Evolutionary conservation across 2,329 filamentous ascomycete species (phyloP).

Genomic region (Cadophora malorum): DNA sequence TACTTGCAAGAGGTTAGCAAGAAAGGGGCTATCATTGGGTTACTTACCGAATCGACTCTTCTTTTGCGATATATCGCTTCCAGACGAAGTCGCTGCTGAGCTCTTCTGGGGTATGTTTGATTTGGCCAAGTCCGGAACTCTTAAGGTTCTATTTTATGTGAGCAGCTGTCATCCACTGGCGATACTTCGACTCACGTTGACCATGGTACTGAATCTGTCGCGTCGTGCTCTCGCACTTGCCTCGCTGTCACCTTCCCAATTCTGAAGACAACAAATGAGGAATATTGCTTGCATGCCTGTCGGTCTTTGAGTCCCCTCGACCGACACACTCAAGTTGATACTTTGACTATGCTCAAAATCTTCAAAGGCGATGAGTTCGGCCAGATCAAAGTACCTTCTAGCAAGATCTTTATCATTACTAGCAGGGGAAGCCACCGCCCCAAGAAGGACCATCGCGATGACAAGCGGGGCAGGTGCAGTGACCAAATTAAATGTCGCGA

Average conservation of each 20-base stretch:
- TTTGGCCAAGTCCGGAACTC: neutral
- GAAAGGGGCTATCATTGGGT: neutral
- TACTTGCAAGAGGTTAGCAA: neutral
- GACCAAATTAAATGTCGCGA: neutral
- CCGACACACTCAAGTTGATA: neutral
- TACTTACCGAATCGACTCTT: neutral
- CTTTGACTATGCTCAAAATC: neutral
- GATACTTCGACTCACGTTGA: neutral
- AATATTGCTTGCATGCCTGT: neutral
- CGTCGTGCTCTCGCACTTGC: neutral
- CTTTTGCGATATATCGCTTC: neutral
- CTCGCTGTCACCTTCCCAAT: neutral
- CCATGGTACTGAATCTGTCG: neutral
- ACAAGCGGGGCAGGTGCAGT: neutral
- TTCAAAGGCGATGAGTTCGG: neutral
- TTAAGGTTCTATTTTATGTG: neutral
- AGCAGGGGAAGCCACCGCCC: neutral
- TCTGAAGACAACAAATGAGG: neutral
- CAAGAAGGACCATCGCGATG: neutral
- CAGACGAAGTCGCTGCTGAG: neutral
- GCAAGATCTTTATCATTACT: neutral
- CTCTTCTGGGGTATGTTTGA: neutral
- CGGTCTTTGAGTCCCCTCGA: neutral
- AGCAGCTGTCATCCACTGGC: neutral
- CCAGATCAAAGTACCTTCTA: neutral